Base-by-base conservation (phyloP, 2,329 filamentous ascomycete genomes). In the Fusarium miscanthi region DNA sequence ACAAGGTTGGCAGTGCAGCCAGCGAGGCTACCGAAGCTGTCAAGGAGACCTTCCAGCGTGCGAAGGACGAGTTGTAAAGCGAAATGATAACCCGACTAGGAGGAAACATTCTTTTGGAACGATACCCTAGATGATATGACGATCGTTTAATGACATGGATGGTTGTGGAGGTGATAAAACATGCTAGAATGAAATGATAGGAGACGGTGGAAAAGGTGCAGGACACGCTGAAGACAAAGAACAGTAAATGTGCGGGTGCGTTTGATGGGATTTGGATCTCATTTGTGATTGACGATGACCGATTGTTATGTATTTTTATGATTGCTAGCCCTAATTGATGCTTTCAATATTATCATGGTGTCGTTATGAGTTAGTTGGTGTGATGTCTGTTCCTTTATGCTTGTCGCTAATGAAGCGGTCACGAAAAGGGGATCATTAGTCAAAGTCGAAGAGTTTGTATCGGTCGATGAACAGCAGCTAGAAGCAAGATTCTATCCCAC, bases 11-110 rank as follows among this genome's bases (percentile, higher is more conserved):
- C 38, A 83, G 81, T 54, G 82, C 78, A 9, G 83, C 81, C 5
- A 82, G 80, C 52, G 80, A 82, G 21, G 84, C 82, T 6, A 83
- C 82, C 4, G 82, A 84, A n/a, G 82, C 80, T 8, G 84, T 84
- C 54, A 85, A 84, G 77, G 81, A 82, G 33, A 78, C 77, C 21
- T 77, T 78, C 12, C 77, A 81, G 53, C 76, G 80, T 42, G 74
- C 75, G 23, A 81, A 77, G 65, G 85, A 86, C 60, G 85, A 86
- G 74, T 63, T 86, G 70, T 86, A 76, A 38, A 62, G 30, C 30
- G 33, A 49, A 37, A 37, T 41, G 38, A 59, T 51, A n/a, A 16
- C 17, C 33, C 25, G 58, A 72, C 54, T n/a, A 51, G 62, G 69
- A 69, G 57, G 70, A 45, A 40, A 71, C 71, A 73, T 72, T 76